Percentiles rank a stretch among this genome's conserved stretches.
Evolutionary conservation across 2,329 filamentous ascomycete genomes (phyloP).

Genomic region (Colletotrichum tropicale): DNA sequence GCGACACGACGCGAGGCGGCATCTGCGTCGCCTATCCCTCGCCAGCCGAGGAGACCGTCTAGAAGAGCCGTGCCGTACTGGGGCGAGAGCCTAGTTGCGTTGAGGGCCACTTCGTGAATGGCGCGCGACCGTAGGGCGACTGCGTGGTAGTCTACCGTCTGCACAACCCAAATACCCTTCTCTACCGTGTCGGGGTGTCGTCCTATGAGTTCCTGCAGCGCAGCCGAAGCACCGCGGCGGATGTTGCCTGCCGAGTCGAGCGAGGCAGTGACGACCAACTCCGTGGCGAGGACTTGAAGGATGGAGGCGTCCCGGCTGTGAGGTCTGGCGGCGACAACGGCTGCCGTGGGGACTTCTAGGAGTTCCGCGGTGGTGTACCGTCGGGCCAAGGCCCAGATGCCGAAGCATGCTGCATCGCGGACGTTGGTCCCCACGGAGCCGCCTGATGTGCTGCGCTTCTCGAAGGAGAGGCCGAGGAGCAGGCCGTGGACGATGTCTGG

Average conservation of each 20-base stretch:
- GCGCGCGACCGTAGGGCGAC: constrained; percentile 88
- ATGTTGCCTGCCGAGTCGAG: constrained; percentile 94
- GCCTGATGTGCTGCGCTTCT: constrained; percentile 87
- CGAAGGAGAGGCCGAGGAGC: constrained; percentile 82
- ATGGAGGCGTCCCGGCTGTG: constrained; percentile 51
- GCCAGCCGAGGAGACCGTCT: constrained; percentile 78
- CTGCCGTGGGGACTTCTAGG: constrained; percentile 59
- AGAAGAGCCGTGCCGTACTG: constrained; percentile 76
- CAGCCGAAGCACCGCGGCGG: constrained; percentile 87
- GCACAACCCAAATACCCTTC: constrained; percentile 84
- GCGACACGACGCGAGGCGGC: constrained; percentile 74
- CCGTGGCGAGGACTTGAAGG: constrained; percentile 78
- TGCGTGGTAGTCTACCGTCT: constrained; percentile 90
- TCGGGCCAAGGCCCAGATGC: constrained; percentile 89
- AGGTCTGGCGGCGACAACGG: constrained; percentile 44
- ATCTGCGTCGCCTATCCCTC: constrained; percentile 84
- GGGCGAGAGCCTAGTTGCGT: constrained; percentile 68
- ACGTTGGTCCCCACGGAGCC: constrained; percentile 87
- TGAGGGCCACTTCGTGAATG: constrained; percentile 75
- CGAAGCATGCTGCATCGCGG: constrained; percentile 93
- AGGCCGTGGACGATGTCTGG: constrained; percentile 78
- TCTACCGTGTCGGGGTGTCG: constrained; percentile 86
- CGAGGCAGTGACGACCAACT: constrained; percentile 81
- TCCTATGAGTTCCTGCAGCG: constrained; percentile 91
- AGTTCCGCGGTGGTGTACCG: constrained; percentile 85